These are phyloP conservation scores for Clonostachys solani DNA, from an alignment of 2,329 filamentous ascomycete species.

Conservation along the genomic window DNA sequence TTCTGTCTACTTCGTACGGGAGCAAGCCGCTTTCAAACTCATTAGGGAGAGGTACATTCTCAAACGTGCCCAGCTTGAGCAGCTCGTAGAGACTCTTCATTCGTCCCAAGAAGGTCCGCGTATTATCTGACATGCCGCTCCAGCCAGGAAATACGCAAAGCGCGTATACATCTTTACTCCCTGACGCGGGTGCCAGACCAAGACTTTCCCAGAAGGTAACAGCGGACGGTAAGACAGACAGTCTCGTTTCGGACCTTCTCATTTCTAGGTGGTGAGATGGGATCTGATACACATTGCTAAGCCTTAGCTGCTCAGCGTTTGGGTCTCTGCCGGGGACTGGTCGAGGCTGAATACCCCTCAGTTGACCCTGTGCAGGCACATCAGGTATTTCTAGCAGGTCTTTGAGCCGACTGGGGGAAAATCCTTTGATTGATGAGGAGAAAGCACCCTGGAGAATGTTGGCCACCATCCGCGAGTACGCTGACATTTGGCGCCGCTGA, in stretches of 20 bases:
- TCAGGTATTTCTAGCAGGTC: constrained; percentile 53
- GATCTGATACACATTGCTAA: constrained; percentile 56
- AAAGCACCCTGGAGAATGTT: constrained; percentile 31
- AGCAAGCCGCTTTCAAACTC: constrained; percentile 40
- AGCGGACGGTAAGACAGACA: constrained; percentile 72
- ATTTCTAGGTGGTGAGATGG: constrained; percentile 68
- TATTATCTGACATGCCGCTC: constrained; percentile 56
- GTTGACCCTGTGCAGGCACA: constrained; percentile 46
- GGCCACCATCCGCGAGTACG: constrained; percentile 40
- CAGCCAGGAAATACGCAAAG: constrained; percentile 68
- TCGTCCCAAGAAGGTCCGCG: constrained; percentile 61
- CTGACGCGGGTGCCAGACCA: constrained; percentile 67
- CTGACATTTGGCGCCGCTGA: constrained; percentile 34
- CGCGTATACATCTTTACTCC: constrained; percentile 65
- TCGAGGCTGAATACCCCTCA: constrained; percentile 46
- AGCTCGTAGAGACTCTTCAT: constrained; percentile 70
- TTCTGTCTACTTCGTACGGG: constrained; percentile 43
- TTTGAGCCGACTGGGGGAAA: constrained; percentile 31
- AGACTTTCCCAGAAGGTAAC: constrained; percentile 79
- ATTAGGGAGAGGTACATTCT: constrained; percentile 36
- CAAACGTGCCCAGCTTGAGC: constrained; percentile 66
- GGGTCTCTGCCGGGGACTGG: constrained; percentile 34
- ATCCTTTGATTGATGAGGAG: neutral
- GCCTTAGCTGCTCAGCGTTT: constrained; percentile 39
- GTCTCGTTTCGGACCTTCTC: constrained; percentile 61